Evolutionary conservation across 164 flowering plant species (phyloP), one percentile per base, ranked within the genome.

Genomic region (Paratinospora sagittata): DNA sequence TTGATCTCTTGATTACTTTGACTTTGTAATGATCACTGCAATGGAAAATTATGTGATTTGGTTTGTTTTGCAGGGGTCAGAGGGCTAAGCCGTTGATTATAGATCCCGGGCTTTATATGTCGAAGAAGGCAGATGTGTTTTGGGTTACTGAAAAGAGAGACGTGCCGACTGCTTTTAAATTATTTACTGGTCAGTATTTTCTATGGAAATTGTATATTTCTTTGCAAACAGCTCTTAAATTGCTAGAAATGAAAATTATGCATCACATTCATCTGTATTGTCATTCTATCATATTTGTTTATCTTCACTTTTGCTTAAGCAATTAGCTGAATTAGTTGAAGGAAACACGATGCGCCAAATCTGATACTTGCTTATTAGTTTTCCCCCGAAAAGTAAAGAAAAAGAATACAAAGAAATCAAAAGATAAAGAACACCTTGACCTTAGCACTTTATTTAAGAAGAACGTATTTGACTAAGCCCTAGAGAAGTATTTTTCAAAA

Each of bases 1-100:
- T 64, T 19, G 12, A 64, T 66, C 52, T 7, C 43, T 62, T 58
- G 60, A 4, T 52, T 10, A 30, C 24, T 69, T n/a, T 58, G 11
- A 26, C 10, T 17, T 11, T 67, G 62, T 27, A 6, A 7, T n/a
- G 6, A 58, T n/a, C 24, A 27, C 5, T 24, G n/a, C n/a, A n/a
- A n/a, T n/a, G 8, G 69, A 27, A 36, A 61, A 70, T 63, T 27
- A 11, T 16, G 14, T 23, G 21, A 66, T 77, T 8, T 70, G 43
- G 58, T 69, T 9, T 73, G 43, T 41, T 69, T 12, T 80, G 74
- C 87, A 93, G 98, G 82, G 84, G 73, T 11, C 80, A 83, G 73
- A 87, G 98, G 70, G 98, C 90, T 58, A 90, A 84, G 94, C 98
- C 98, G 37, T 77, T 93, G 80, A 87, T 90, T 49, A 43, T 93